Evolutionary conservation across 1,139 yeast species (phyloP).

Genomic region (Nakaseomyces nivariensis): DNA sequence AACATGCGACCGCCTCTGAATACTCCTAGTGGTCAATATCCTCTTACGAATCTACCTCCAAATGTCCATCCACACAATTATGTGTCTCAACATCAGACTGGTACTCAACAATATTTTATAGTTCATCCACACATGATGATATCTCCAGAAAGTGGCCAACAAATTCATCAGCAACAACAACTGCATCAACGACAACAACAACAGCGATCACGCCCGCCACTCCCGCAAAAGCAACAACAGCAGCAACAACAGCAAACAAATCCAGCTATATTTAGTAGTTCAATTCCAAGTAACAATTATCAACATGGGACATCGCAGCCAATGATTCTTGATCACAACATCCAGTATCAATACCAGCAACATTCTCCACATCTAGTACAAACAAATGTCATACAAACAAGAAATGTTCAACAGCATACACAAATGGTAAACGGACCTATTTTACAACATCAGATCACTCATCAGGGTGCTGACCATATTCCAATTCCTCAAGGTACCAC

Average conservation of each 20-base stretch:
- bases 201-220: not conserved
- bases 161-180: not conserved
- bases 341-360: not conserved
- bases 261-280: not conserved
- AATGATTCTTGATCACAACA: not conserved
- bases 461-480: not conserved
- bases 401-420: not conserved
- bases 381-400: not conserved
- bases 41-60: not conserved
- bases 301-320: not conserved
- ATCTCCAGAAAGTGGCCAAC: not conserved
- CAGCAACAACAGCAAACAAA: not conserved
- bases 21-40: not conserved
- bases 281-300: not conserved
- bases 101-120: not conserved
- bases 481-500: not conserved
- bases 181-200: not conserved
- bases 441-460: not conserved
- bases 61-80: not conserved
- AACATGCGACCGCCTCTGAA: not conserved
- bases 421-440: not conserved
- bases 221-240: no score
- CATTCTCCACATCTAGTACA: not conserved
- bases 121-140: not conserved
- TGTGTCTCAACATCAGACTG: not conserved